These are phyloP conservation scores for Omphalea diandra DNA, from an alignment of 441 rosid species.

Conservation along the genomic window DNA sequence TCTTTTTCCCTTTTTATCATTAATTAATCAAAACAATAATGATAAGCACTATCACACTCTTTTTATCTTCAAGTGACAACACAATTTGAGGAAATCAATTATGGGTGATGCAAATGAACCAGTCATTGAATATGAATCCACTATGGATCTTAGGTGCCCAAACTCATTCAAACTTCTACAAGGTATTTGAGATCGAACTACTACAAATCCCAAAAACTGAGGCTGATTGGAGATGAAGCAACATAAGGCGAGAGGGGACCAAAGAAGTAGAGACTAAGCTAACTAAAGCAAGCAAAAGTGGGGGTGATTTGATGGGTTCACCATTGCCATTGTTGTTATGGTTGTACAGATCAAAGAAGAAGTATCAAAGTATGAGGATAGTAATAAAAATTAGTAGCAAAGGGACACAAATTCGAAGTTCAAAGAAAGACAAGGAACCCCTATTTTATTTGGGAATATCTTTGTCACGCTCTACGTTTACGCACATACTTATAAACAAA, in stretches of 20 bases:
- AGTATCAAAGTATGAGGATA: accelerated
- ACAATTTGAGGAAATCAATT: conserved; percentile 77
- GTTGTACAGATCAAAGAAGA: neutral
- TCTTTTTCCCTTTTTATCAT: neutral
- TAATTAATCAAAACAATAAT: neutral
- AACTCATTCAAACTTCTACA: conserved; percentile 32
- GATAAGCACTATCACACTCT: neutral
- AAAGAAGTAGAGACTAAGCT: conserved; percentile 25
- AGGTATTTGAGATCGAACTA: conserved; percentile 43
- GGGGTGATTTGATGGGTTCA: conserved; percentile 37
- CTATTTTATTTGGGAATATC: too few relatives aligned
- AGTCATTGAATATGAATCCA: conserved; percentile 28
- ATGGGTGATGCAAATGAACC: conserved; percentile 50
- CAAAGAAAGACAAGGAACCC: too few relatives aligned
- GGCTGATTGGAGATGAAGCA: conserved; percentile 32
- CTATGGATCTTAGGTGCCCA: conserved; percentile 23
- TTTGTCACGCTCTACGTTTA: too few relatives aligned
- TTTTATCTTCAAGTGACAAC: conserved; percentile 76
- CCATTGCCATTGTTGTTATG: conserved; percentile 40
- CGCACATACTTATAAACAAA: too few relatives aligned
- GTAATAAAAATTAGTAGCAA: too few relatives aligned
- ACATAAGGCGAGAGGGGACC: conserved; percentile 28
- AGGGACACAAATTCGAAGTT: too few relatives aligned
- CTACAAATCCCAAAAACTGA: conserved; percentile 36
- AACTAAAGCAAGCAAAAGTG: too few relatives aligned